These are phyloP conservation scores for Penicillium decumbens DNA, from an alignment of 2,329 filamentous ascomycete genomes.

Conservation along the genomic window DNA sequence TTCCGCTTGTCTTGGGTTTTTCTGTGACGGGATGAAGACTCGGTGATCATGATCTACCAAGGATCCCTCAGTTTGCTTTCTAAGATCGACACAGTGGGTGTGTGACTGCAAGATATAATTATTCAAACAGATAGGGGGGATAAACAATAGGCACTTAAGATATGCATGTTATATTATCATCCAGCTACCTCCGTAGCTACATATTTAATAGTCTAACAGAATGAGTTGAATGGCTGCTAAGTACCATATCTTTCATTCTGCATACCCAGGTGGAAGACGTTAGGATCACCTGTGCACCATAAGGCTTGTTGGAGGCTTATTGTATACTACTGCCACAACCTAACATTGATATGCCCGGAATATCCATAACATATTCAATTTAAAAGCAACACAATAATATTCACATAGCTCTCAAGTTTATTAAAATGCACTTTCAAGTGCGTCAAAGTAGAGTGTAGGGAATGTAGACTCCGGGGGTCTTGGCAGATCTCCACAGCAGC, in stretches of 20 bases:
- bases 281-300: background rate
- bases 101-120: background rate
- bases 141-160: background rate
- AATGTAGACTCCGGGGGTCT: constrained; percentile 16
- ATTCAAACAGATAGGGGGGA: background rate
- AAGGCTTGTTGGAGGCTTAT: background rate
- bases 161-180: background rate
- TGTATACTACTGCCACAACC: background rate
- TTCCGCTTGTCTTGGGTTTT: background rate
- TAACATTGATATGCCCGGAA: background rate
- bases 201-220: background rate
- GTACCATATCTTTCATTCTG: too few species aligned
- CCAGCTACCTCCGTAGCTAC: background rate
- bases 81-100: too few species aligned
- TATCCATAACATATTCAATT: background rate
- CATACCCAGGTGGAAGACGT: too few species aligned
- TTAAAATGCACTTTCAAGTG: background rate
- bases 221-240: too few species aligned
- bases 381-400: background rate
- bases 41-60: background rate
- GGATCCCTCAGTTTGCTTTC: background rate
- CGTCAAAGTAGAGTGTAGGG: background rate
- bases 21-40: background rate
- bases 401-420: background rate
- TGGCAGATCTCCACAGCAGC: constrained; percentile 22